These are phyloP conservation scores for Leishmania turanica DNA, from an alignment of 208 protist genomes.

Conservation along the genomic window DNA sequence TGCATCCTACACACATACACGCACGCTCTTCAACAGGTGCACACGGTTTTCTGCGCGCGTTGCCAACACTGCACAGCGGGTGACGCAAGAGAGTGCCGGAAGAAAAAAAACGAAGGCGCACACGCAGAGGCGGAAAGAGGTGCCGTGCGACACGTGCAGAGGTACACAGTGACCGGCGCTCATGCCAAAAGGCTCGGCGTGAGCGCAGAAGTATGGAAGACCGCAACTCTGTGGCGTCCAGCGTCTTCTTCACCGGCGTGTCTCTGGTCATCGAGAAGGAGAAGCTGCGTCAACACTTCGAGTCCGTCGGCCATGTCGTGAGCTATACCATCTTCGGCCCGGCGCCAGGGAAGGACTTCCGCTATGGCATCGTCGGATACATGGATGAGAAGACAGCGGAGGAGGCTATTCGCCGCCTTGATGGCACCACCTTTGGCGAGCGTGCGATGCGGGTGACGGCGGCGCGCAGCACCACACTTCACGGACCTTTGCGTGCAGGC, in stretches of 20 bases:
- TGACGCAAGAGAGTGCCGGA: not conserved
- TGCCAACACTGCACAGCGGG: not conserved
- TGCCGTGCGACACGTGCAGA: not conserved
- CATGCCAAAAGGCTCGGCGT: not conserved
- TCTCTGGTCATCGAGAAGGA: slow-evolving; percentile 60
- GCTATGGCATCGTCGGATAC: slow-evolving; percentile 82
- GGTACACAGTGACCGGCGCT: not conserved
- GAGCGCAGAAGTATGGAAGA: slow-evolving; percentile 16
- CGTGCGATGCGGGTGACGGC: slow-evolving; percentile 67
- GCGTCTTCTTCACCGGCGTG: slow-evolving; percentile 88
- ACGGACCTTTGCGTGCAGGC: slow-evolving; percentile 20
- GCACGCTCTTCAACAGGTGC: slow-evolving; percentile 1
- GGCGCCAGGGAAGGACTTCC: slow-evolving; percentile 68
- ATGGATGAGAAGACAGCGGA: slow-evolving; percentile 73
- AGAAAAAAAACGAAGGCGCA: not conserved
- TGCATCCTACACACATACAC: slow-evolving; percentile 4
- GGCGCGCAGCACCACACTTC: slow-evolving; percentile 29
- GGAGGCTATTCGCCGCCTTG: slow-evolving; percentile 77
- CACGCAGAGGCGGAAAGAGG: not conserved
- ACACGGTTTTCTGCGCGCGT: not conserved
- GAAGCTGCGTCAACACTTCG: slow-evolving; percentile 81
- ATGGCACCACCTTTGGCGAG: slow-evolving; percentile 74
- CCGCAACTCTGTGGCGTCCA: slow-evolving; percentile 22
- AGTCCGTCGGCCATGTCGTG: slow-evolving; percentile 81
- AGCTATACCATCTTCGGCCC: slow-evolving; percentile 71